Evolutionary conservation across 805 yeast genomes (phyloP).

Genomic region (Candida vaughaniae): DNA sequence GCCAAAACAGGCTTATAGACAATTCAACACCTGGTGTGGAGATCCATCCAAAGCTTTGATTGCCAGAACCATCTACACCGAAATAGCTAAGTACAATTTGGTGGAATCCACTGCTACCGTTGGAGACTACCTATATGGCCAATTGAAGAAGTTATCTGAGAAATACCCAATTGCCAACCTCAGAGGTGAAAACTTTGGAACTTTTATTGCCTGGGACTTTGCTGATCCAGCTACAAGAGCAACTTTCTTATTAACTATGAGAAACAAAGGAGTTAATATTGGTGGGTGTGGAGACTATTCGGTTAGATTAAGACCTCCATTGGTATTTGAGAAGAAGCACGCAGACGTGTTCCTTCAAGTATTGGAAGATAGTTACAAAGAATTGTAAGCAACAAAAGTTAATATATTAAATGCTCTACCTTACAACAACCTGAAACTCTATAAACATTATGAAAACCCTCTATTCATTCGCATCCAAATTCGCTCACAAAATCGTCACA

Average conservation of each 20-base stretch:
- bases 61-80: constrained; percentile 60
- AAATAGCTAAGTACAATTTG: constrained; percentile 49
- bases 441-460: background rate
- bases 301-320: constrained; percentile 64
- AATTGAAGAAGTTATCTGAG: constrained; percentile 38
- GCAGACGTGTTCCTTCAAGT: constrained; percentile 54
- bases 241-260: constrained; percentile 43
- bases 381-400: no score
- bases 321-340: constrained; percentile 60
- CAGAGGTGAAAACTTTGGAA: constrained; percentile 64
- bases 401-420: no score
- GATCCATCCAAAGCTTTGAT: constrained; percentile 68
- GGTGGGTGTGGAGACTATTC: constrained; percentile 66
- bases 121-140: constrained; percentile 53
- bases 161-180: constrained; percentile 49
- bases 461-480: no score
- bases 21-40: constrained; percentile 79
- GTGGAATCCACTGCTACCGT: constrained; percentile 48
- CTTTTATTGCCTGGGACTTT: constrained; percentile 66
- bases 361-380: constrained; percentile 22
- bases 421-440: background rate
- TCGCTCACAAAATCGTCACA: no score
- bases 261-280: constrained; percentile 56
- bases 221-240: constrained; percentile 45
- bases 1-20: constrained; percentile 64